phyloP scores from a whole-genome alignment of 2,329 filamentous ascomycete genomes.

The Penicillium fuscoglaucum region DNA sequence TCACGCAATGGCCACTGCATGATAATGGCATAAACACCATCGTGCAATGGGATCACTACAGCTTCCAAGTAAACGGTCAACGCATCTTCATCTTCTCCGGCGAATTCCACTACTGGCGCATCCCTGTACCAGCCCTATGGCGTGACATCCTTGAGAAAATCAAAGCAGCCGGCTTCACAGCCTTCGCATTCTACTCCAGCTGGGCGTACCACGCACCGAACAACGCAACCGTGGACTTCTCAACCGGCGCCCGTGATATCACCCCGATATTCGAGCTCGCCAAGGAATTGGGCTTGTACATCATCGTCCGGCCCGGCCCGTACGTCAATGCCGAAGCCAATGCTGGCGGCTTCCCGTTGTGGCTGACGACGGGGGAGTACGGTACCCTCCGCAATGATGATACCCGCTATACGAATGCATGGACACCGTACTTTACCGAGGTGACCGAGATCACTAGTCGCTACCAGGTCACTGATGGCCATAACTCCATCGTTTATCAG shows the following conservation, averaged over 20 bases:
- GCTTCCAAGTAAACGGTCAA: conserved; percentile 53
- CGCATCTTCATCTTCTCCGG: conserved; percentile 55
- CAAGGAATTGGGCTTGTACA: conserved; percentile 56
- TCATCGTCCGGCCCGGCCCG: conserved; percentile 59
- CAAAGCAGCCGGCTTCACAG: conserved; percentile 53
- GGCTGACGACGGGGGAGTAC: conserved; percentile 59
- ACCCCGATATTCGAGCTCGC: conserved; percentile 55
- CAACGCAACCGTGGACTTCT: conserved; percentile 51
- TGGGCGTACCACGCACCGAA: conserved; percentile 53
- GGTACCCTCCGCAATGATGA: conserved; percentile 34
- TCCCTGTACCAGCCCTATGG: conserved; percentile 54
- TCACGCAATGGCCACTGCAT: conserved; percentile 49
- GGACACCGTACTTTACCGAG: conserved; percentile 33
- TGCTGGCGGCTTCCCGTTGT: conserved; percentile 62
- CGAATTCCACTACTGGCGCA: conserved; percentile 56
- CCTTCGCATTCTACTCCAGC: conserved; percentile 50
- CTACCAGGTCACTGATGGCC: conserved; percentile 33
- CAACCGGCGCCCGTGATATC: conserved; percentile 56
- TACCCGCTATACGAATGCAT: conserved; percentile 33
- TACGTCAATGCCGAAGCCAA: conserved; percentile 66
- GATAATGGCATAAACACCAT: conserved; percentile 48
- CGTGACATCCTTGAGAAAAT: conserved; percentile 54
- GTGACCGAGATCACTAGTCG: conserved; percentile 33
- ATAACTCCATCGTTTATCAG: conserved; percentile 32
- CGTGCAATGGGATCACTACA: conserved; percentile 57